Conservation (phyloP, 2,329 filamentous ascomycete genomes). For the Pseudogymnoascus sp. region DNA sequence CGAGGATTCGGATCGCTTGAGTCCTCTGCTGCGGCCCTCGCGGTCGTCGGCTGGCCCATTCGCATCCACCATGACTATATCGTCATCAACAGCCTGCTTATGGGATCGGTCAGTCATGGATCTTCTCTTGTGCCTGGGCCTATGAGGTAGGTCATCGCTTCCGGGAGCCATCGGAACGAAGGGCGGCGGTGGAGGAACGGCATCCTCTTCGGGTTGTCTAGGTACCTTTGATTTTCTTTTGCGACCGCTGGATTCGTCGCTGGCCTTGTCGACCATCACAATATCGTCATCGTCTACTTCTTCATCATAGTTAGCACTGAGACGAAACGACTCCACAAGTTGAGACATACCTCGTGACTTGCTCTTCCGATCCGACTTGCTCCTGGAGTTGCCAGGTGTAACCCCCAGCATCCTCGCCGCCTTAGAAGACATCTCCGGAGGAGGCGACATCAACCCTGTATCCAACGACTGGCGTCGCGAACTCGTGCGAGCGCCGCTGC, state of each 20-base stretch:
- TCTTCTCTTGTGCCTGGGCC: slow-evolving; percentile 19
- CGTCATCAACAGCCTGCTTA: slow-evolving; percentile 57
- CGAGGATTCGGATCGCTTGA: slow-evolving; percentile 53
- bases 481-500: slow-evolving; percentile 44
- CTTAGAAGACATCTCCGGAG: slow-evolving; percentile 63
- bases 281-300: slow-evolving; percentile 41
- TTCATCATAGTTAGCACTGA: slow-evolving; percentile 9
- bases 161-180: slow-evolving; percentile 26
- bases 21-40: slow-evolving; percentile 12
- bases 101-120: slow-evolving; percentile 37
- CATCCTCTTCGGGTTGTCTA: slow-evolving; percentile 18
- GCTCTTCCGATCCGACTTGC: slow-evolving; percentile 38
- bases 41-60: slow-evolving; percentile 35
- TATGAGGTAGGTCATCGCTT: slow-evolving; percentile 21
- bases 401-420: slow-evolving; percentile 69
- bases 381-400: slow-evolving; percentile 37
- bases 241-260: slow-evolving; percentile 22
- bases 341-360: slow-evolving; percentile 33
- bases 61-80: slow-evolving; percentile 49
- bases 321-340: not conserved
- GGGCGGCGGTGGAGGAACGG: slow-evolving; percentile 18
- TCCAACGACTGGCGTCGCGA: slow-evolving; percentile 64
- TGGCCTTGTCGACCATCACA: slow-evolving; percentile 39
- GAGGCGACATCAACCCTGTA: slow-evolving; percentile 60
- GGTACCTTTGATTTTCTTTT: slow-evolving; percentile 35